A percentile compares a stretch with the other conserved stretches of the same genome.
Evolutionary conservation across 306 rosid species (phyloP).

Genomic region (Trifolium dubium): DNA sequence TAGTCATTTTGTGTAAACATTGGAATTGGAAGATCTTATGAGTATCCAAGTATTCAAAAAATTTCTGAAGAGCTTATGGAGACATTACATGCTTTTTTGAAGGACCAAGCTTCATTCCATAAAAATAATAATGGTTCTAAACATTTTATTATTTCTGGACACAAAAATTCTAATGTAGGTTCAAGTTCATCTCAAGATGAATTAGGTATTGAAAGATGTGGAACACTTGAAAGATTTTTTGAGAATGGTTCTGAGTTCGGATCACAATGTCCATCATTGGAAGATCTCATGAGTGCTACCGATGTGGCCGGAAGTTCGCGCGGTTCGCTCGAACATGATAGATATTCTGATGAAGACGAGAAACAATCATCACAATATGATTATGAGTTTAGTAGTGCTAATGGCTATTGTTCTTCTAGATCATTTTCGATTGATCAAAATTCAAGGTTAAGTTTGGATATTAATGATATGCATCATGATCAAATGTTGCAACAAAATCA

Average conservation of each 20-base stretch:
- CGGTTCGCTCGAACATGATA: conserved; percentile 45
- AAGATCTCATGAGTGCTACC: conserved; percentile 59
- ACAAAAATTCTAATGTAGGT: not conserved
- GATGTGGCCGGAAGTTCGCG: conserved; percentile 48
- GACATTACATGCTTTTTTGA: conserved; percentile 73
- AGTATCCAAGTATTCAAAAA: conserved; percentile 78
- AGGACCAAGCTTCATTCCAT: conserved; percentile 71
- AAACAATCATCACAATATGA: conserved; percentile 40
- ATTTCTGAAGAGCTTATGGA: conserved; percentile 78
- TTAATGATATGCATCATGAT: conserved; percentile 43
- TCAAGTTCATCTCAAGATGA: conserved; percentile 46
- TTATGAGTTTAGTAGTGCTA: conserved; percentile 39
- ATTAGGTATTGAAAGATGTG: conserved; percentile 35
- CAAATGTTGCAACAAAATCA: conserved; percentile 21
- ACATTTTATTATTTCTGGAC: conserved; percentile 7
- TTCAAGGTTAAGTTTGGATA: conserved; percentile 37
- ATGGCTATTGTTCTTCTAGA: conserved; percentile 36
- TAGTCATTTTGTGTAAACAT: conserved; percentile 59
- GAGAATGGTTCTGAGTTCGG: conserved; percentile 47
- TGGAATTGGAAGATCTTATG: conserved; percentile 85
- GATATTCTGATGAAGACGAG: conserved; percentile 40
- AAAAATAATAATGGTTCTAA: conserved; percentile 25
- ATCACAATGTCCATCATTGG: conserved; percentile 58
- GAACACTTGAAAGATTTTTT: conserved; percentile 43
- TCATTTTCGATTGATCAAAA: conserved; percentile 30